phyloP scores from a whole-genome alignment of 2,329 filamentous ascomycete species.

The Aspergillus ibericus region DNA sequence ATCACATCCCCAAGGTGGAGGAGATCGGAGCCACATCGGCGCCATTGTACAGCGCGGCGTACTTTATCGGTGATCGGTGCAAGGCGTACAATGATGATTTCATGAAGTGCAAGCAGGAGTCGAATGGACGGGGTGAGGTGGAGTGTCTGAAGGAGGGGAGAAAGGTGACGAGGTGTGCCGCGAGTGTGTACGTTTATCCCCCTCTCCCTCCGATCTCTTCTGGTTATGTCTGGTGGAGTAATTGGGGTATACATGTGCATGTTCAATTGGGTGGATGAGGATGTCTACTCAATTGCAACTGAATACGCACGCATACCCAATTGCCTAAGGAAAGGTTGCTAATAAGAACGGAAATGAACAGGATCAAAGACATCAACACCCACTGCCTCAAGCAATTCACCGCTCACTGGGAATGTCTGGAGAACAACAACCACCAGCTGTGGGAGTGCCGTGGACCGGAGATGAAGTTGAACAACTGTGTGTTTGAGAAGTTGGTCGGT shows the following conservation, averaged over 20 bases:
- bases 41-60: conserved; percentile 85
- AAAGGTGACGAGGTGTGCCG: conserved; percentile 93
- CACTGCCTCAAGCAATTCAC: conserved; percentile 90
- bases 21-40: conserved; percentile 93
- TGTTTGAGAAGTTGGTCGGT: conserved; percentile 90
- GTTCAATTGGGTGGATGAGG: background rate
- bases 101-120: conserved; percentile 99
- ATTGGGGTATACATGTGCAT: background rate
- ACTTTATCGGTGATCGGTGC: conserved; percentile 97
- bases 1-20: conserved; percentile 85
- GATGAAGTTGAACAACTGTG: conserved; percentile 90
- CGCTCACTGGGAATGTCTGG: conserved; percentile 90
- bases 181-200: conserved; percentile 75
- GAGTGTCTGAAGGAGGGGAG: conserved; percentile 96
- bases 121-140: conserved; percentile 84
- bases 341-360: conserved; percentile 38
- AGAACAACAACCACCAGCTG: conserved; percentile 96
- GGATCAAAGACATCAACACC: conserved; percentile 93
- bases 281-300: background rate
- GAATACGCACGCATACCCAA: background rate
- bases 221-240: too few species aligned
- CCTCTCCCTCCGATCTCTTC: background rate
- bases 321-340: background rate
- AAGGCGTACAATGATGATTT: conserved; percentile 96
- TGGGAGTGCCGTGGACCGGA: conserved; percentile 92